A percentile compares a stretch with the other conserved stretches of the same genome.
Conservation (phyloP, 2,329 filamentous ascomycete species). For the Claviceps quebecensis region DNA sequence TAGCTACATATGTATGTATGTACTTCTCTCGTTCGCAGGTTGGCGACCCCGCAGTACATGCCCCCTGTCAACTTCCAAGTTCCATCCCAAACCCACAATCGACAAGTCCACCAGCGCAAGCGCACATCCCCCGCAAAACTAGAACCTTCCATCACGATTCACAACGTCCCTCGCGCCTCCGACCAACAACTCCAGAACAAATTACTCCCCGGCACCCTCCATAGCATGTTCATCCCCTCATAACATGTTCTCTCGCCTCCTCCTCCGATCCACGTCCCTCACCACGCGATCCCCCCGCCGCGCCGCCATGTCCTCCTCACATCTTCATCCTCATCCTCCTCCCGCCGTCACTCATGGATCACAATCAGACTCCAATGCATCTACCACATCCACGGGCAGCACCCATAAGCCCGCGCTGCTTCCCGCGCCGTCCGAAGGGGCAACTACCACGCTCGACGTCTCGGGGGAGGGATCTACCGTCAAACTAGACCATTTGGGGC, state of each 20-base stretch:
- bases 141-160: constrained; percentile 2
- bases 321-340: background rate
- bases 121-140: background rate
- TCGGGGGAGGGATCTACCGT: constrained; percentile 24
- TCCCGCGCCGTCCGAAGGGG: constrained; percentile 11
- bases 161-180: background rate
- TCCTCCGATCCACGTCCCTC: background rate
- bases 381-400: constrained; percentile 2
- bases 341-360: background rate
- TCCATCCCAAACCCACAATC: background rate
- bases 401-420: constrained; percentile 8
- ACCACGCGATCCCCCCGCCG: background rate
- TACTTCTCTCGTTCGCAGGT: no score
- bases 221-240: background rate
- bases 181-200: background rate
- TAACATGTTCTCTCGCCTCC: background rate
- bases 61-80: no score
- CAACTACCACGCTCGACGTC: constrained; percentile 18
- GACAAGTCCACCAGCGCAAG: background rate
- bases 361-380: no score
- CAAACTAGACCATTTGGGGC: constrained; percentile 54
- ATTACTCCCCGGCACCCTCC: background rate
- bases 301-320: background rate
- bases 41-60: no score
- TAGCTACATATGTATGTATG: no score